Evolutionary conservation across 2,329 filamentous ascomycete species (phyloP), one percentile per base, ranked within the genome.

Genomic region (Ascochyta koolunga): DNA sequence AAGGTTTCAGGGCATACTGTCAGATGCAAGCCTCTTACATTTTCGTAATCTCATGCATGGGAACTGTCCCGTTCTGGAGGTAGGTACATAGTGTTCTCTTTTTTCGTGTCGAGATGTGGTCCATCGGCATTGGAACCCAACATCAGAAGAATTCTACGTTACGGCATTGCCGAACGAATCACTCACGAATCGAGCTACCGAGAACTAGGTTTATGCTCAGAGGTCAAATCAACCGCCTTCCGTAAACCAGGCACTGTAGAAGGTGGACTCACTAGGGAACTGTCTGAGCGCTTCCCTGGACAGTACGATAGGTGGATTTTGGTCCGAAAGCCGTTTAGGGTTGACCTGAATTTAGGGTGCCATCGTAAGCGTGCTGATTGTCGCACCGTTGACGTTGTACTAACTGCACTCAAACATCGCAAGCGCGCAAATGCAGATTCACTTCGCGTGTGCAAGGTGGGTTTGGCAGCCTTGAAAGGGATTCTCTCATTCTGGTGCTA

Each of bases 351-450:
- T 15, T 25, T 32, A 35, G 25, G 19, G 22, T 15, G 4, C 18
- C 18, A 7, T 42, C 11, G n/a, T 38, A 21, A 25, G 32, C 32
- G 16, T 47, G 32, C 25, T 38, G 38, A 22, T 33, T 16, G 43
- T 53, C 10, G 31, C 32, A 53, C 43, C 3, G 4, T 16, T 18
- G 31, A 33, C 37, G 43, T 11, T 47, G 50, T 47, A 36, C 15
- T 16, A 52, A 36, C 15, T 16, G 46, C 49, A 24, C 24, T 19
- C 37, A 25, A 27, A 24, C 25, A 22, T 27, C 25, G 19, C n/a
- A 19, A 27, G 24, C 13, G 18, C 29, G 27, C 22, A 33, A 19
- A 18, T 42, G 18, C 27, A 41, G 36, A 19, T 19, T 45, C 9
- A 11, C 8, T 4, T 15, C 21, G 13, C 25, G 36, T 13, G 24